phyloP scores from a whole-genome alignment of 2,329 filamentous ascomycete genomes.

The Ophiostoma sp. region DNA sequence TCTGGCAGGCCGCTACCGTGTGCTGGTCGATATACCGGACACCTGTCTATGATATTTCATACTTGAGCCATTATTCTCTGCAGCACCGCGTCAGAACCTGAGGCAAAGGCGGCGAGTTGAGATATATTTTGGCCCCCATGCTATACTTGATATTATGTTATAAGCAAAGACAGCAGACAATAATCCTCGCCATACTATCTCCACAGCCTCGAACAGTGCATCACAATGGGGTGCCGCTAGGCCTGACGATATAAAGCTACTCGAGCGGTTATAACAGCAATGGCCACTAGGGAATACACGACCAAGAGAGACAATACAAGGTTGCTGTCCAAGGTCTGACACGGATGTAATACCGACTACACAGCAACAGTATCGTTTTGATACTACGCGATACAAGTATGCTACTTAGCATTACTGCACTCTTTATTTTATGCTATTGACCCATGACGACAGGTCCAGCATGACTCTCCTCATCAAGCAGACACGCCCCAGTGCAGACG shows the following conservation, averaged over 20 bases:
- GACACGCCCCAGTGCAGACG: not conserved
- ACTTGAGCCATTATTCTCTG: not conserved
- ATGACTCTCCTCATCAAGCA: not conserved
- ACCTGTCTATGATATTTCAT: not conserved
- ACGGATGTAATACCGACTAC: too few relatives aligned
- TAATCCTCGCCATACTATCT: not conserved
- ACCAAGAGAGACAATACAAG: too few relatives aligned
- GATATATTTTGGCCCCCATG: not conserved
- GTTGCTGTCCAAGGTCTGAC: too few relatives aligned
- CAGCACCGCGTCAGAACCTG: not conserved
- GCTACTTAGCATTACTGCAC: not conserved
- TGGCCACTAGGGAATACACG: too few relatives aligned
- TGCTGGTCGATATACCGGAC: too few relatives aligned
- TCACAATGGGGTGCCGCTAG: too few relatives aligned
- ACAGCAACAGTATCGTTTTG: too few relatives aligned
- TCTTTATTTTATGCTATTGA: not conserved
- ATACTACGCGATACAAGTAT: too few relatives aligned
- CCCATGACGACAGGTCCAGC: not conserved
- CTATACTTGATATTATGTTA: not conserved
- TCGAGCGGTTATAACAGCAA: too few relatives aligned
- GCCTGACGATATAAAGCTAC: too few relatives aligned
- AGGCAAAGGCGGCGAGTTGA: not conserved
- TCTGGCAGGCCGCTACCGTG: not conserved
- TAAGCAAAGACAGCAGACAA: not conserved
- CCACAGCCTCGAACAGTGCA: not conserved